Evolutionary conservation across 148 eudicot species (phyloP).

Genomic region (Camellia japonica): DNA sequence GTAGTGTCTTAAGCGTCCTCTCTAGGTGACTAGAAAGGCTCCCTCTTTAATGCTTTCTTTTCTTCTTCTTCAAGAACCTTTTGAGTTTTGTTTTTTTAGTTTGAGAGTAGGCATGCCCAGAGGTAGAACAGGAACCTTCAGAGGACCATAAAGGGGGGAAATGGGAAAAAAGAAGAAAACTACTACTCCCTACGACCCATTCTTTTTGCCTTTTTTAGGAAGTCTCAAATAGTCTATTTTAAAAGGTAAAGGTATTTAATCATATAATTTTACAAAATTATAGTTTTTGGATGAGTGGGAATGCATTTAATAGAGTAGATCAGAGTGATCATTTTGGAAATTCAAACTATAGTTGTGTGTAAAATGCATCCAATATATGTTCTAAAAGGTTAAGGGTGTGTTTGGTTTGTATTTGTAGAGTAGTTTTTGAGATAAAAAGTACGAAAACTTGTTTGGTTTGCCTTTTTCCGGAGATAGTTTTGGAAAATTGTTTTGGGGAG

Average conservation of each 20-base stretch:
- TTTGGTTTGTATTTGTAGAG: too few relatives aligned
- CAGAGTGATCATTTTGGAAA: background rate
- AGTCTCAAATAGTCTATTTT: background rate
- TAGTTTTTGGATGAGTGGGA: background rate
- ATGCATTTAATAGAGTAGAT: background rate
- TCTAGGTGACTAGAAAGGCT: too few relatives aligned
- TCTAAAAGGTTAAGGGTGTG: background rate
- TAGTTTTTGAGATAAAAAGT: too few relatives aligned
- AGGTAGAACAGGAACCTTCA: background rate
- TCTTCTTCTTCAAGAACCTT: background rate
- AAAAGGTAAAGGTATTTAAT: too few relatives aligned
- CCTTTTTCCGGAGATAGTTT: too few relatives aligned
- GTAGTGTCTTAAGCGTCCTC: too few relatives aligned
- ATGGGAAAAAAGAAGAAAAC: background rate
- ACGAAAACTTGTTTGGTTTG: too few relatives aligned
- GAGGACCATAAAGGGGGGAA: background rate
- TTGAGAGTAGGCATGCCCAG: background rate
- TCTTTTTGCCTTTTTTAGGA: background rate
- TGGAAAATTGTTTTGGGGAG: too few relatives aligned
- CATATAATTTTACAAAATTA: too few relatives aligned
- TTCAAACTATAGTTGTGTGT: slow-evolving; percentile 1
- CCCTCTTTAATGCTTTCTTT: too few relatives aligned
- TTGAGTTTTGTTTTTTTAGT: background rate
- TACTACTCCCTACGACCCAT: too few relatives aligned
- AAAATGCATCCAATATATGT: background rate